These are phyloP conservation scores for Nepenthes gracilis DNA, from an alignment of 148 eudicot species.

Conservation along the genomic window DNA sequence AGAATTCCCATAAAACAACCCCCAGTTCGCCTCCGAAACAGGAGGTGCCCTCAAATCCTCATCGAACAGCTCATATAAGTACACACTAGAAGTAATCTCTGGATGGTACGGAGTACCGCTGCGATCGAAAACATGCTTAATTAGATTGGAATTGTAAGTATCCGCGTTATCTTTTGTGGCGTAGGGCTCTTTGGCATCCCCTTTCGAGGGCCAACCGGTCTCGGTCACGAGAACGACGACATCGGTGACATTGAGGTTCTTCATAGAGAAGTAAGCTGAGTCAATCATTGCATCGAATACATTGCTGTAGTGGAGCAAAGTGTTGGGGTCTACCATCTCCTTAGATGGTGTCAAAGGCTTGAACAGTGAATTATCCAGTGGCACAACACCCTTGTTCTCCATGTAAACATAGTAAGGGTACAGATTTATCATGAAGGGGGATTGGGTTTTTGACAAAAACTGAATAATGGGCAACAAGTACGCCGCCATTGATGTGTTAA, in stretches of 20 bases:
- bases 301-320: conserved; percentile 83
- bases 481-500: conserved; percentile 51
- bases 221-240: conserved; percentile 72
- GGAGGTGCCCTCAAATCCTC: conserved; percentile 91
- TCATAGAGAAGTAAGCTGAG: conserved; percentile 74
- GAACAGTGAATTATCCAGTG: conserved; percentile 70
- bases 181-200: conserved; percentile 82
- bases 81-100: conserved; percentile 60
- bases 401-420: conserved; percentile 90
- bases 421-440: conserved; percentile 88
- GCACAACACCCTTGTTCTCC: conserved; percentile 93
- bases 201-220: conserved; percentile 95
- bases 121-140: conserved; percentile 56
- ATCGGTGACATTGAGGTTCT: conserved; percentile 66
- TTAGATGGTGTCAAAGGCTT: conserved; percentile 89
- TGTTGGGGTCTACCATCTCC: conserved; percentile 94
- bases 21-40: conserved; percentile 90
- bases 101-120: conserved; percentile 79
- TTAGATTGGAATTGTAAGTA: conserved; percentile 76
- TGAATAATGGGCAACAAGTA: conserved; percentile 46
- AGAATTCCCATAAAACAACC: conserved; percentile 69
- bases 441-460: conserved; percentile 59
- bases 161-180: conserved; percentile 73
- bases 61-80: conserved; percentile 77
- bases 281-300: conserved; percentile 93